Conservation (phyloP, 2,329 filamentous ascomycete genomes). For the Exophiala dermatitidis region DNA sequence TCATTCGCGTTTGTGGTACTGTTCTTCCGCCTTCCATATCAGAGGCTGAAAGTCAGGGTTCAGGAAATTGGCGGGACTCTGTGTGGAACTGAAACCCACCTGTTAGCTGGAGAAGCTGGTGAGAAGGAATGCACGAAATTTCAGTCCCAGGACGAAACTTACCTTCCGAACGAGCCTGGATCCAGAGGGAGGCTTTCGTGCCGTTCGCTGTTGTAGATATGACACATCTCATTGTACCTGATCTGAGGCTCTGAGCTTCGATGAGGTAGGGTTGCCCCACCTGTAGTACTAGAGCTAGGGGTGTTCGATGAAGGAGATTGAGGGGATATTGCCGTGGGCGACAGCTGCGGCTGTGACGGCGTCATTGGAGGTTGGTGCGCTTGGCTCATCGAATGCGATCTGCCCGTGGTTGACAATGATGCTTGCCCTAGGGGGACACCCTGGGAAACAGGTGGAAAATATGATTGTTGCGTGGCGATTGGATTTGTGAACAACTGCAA, state of each 20-base stretch:
- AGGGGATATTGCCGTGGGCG: slow-evolving; percentile 11
- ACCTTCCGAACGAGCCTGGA: slow-evolving; percentile 17
- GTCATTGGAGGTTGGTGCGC: slow-evolving; percentile 9
- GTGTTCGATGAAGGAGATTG: slow-evolving; percentile 9
- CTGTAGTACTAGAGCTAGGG: background rate
- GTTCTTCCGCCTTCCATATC: slow-evolving; percentile 39
- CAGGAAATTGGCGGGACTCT: slow-evolving; percentile 42
- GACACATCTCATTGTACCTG: slow-evolving; percentile 15
- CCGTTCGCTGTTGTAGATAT: slow-evolving; percentile 7
- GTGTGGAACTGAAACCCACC: slow-evolving; percentile 33
- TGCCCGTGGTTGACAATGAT: slow-evolving; percentile 4
- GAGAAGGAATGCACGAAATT: background rate
- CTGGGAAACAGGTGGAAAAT: slow-evolving; percentile 8
- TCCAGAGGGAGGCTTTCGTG: slow-evolving; percentile 19
- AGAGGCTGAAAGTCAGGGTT: slow-evolving; percentile 42
- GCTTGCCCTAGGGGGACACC: background rate
- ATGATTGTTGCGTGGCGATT: slow-evolving; percentile 2
- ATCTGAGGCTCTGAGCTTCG: slow-evolving; percentile 11
- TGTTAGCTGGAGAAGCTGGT: background rate
- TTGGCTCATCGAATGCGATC: slow-evolving; percentile 4
- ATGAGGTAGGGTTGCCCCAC: slow-evolving; percentile 1
- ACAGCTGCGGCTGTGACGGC: slow-evolving; percentile 8
- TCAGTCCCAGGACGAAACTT: background rate
- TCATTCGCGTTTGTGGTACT: slow-evolving; percentile 18
- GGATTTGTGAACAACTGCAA: slow-evolving; percentile 42